Conservation (phyloP, 148 eudicot genomes). For the Spergularia bocconei region DNA sequence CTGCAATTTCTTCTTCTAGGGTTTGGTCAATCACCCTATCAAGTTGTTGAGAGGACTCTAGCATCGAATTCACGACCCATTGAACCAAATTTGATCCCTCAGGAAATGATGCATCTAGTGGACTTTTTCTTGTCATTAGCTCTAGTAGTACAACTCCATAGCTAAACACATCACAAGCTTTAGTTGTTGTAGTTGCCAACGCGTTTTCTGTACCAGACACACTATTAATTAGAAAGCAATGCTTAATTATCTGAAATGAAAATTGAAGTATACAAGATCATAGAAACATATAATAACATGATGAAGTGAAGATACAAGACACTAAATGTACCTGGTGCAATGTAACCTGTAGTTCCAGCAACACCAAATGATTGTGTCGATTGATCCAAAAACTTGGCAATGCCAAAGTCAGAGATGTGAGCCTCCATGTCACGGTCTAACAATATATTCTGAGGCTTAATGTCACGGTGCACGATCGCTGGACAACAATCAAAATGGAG, state of each 20-base stretch:
- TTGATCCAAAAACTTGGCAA: constrained; percentile 65
- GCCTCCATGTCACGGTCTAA: constrained; percentile 74
- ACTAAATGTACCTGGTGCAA: constrained; percentile 58
- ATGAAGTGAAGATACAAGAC: too few species aligned
- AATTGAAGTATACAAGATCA: too few species aligned
- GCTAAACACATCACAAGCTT: constrained; percentile 71
- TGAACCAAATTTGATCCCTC: constrained; percentile 45
- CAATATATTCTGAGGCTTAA: constrained; percentile 67
- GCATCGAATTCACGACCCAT: constrained; percentile 50
- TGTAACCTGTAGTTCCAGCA: constrained; percentile 64
- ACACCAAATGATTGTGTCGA: constrained; percentile 36
- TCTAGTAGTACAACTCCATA: constrained; percentile 81
- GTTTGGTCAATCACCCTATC: too few species aligned
- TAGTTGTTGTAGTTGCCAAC: constrained; percentile 42
- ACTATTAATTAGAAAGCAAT: too few species aligned
- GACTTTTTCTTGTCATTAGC: constrained; percentile 50
- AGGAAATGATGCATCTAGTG: constrained; percentile 42
- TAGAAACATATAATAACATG: too few species aligned
- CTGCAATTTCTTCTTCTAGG: too few species aligned
- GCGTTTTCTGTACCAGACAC: constrained; percentile 47
- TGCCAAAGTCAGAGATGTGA: constrained; percentile 81
- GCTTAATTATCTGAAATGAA: too few species aligned
- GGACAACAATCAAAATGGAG: constrained; percentile 76
- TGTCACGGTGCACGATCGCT: constrained; percentile 61
- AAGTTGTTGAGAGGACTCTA: constrained; percentile 38